Conservation (phyloP, 164 flowering plant genomes). For the Platanus orientalis region DNA sequence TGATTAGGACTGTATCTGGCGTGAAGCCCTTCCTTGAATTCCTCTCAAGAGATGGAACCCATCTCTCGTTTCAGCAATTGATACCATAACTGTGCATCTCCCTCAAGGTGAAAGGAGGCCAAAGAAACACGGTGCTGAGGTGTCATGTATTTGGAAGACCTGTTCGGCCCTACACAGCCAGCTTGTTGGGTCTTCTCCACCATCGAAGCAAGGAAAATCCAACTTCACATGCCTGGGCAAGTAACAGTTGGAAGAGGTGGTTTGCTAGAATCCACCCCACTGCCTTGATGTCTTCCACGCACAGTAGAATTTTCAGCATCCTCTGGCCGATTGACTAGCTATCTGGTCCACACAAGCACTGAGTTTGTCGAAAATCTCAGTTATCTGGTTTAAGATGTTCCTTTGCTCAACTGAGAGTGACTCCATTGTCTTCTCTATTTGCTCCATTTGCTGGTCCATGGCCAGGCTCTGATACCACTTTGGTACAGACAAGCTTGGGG, state of each 20-base stretch:
- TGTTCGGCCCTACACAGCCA: background rate
- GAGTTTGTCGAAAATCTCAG: background rate
- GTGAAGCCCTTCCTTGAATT: too few relatives aligned
- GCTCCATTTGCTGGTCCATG: background rate
- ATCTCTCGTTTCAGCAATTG: too few relatives aligned
- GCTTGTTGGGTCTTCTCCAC: background rate
- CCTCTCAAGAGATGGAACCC: too few relatives aligned
- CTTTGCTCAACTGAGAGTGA: background rate
- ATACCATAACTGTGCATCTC: too few relatives aligned
- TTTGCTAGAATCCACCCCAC: background rate
- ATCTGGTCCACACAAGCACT: background rate
- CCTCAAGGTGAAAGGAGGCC: too few relatives aligned
- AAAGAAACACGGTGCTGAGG: too few relatives aligned
- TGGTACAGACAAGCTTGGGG: too few relatives aligned
- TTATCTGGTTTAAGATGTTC: background rate
- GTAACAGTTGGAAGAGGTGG: background rate
- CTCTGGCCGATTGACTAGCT: background rate
- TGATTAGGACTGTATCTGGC: too few relatives aligned
- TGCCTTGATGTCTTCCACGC: background rate
- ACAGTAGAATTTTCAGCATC: background rate
- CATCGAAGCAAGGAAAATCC: background rate
- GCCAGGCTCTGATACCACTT: conserved; percentile 1
- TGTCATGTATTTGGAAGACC: too few relatives aligned
- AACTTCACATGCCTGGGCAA: background rate
- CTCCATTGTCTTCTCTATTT: background rate